phyloP scores from a whole-genome alignment of 2,329 filamentous ascomycete species.

The Pseudonectria foliicola region DNA sequence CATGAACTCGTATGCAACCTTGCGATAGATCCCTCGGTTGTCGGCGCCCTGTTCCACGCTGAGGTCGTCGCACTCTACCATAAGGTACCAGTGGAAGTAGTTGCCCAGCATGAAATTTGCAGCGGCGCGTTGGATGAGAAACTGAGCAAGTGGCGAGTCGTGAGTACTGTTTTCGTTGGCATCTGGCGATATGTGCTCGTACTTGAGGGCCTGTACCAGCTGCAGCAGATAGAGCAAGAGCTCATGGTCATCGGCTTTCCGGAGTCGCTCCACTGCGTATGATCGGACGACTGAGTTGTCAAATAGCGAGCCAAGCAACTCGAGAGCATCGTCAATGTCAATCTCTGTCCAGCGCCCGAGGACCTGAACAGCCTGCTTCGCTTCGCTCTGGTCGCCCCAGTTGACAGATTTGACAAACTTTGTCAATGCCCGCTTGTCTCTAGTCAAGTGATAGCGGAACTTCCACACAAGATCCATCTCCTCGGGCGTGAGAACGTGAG shows the following conservation, averaged over 20 bases:
- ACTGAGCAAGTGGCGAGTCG: slow-evolving; percentile 81
- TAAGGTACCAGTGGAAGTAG: slow-evolving; percentile 96
- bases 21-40: slow-evolving; percentile 80
- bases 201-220: slow-evolving; percentile 92
- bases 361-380: slow-evolving; percentile 81
- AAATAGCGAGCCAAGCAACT: slow-evolving; percentile 86
- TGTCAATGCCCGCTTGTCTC: slow-evolving; percentile 86
- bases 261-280: slow-evolving; percentile 85
- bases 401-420: slow-evolving; percentile 98
- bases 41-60: slow-evolving; percentile 67
- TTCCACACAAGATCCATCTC: slow-evolving; percentile 98
- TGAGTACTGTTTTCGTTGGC: slow-evolving; percentile 48
- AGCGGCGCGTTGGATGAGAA: slow-evolving; percentile 81
- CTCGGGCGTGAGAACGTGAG: slow-evolving; percentile 77
- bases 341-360: slow-evolving; percentile 93
- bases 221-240: slow-evolving; percentile 86
- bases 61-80: slow-evolving; percentile 90
- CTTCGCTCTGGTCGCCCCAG: slow-evolving; percentile 80
- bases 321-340: slow-evolving; percentile 91
- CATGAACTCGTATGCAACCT: slow-evolving; percentile 97
- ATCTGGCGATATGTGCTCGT: slow-evolving; percentile 68
- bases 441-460: slow-evolving; percentile 87
- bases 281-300: slow-evolving; percentile 82
- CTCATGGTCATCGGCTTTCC: slow-evolving; percentile 89
- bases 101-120: slow-evolving; percentile 88